phyloP scores from a whole-genome alignment of 257 asterid genomes.

The Fraxinus pennsylvanica region DNA sequence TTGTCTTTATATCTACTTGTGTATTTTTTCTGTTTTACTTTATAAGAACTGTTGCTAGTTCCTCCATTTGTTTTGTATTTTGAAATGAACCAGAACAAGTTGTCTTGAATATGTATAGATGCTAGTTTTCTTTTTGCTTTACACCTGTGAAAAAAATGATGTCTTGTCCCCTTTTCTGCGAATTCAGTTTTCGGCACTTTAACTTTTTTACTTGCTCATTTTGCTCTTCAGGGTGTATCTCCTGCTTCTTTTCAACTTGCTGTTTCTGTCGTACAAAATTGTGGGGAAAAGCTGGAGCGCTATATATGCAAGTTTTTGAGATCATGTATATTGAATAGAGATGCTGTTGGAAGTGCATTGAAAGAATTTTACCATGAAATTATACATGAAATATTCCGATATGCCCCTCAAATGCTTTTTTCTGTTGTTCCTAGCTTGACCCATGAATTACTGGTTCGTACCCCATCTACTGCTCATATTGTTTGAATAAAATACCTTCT shows the following conservation, averaged over 20 bases:
- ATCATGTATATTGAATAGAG: constrained; percentile 71
- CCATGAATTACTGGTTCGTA: constrained; percentile 72
- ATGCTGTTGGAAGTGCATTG: constrained; percentile 57
- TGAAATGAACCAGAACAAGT: neutral
- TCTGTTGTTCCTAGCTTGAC: constrained; percentile 73
- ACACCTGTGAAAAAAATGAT: neutral
- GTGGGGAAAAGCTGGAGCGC: constrained; percentile 56
- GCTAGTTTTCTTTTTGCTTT: neutral
- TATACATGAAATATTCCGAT: constrained; percentile 61
- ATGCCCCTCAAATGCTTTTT: constrained; percentile 72
- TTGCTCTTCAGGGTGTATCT: constrained; percentile 56
- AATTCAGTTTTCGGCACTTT: constrained; percentile 13
- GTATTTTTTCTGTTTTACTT: neutral
- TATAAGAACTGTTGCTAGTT: neutral
- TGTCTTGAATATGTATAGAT: neutral
- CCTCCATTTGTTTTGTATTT: neutral
- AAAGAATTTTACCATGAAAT: constrained; percentile 82
- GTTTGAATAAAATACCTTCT: constrained; percentile 16
- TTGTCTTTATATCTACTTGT: neutral
- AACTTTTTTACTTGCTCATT: constrained; percentile 22
- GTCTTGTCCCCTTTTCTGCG: neutral
- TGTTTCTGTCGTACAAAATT: constrained; percentile 56
- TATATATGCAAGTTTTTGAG: constrained; percentile 58
- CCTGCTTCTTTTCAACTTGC: constrained; percentile 68
- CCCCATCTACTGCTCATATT: constrained; percentile 29